A percentile compares a stretch with the other conserved stretches of the same genome.
Evolutionary conservation across 495 filamentous ascomycete species (phyloP).

Genomic region (Hyaloscypha finlandica): DNA sequence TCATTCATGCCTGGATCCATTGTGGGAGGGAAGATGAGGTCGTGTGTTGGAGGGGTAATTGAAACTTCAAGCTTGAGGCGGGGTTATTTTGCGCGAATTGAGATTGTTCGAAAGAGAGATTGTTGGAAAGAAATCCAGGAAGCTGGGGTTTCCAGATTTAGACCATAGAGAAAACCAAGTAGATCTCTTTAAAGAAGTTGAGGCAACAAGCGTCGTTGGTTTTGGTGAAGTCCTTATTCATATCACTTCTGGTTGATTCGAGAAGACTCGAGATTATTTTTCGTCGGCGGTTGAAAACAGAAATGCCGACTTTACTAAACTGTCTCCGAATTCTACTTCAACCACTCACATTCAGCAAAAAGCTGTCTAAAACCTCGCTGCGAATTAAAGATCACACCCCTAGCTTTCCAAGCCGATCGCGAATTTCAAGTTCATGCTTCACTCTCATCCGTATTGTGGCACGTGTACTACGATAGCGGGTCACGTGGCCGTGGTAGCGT

Average conservation of each 20-base stretch:
- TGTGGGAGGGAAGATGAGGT: constrained; percentile 4
- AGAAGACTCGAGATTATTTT: background rate
- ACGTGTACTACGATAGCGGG: too few relatives aligned
- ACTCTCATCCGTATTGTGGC: too few relatives aligned
- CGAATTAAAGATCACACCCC: too few relatives aligned
- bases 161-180: background rate
- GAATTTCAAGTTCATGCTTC: too few relatives aligned
- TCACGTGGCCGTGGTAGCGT: too few relatives aligned
- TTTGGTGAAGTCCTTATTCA: background rate
- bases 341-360: too few relatives aligned
- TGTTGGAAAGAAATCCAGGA: background rate
- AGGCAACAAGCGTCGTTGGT: background rate
- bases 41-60: constrained; percentile 20
- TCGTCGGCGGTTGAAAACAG: too few relatives aligned
- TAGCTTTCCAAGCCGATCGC: too few relatives aligned
- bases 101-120: background rate
- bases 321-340: too few relatives aligned
- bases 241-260: background rate
- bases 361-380: too few relatives aligned
- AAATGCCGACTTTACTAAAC: too few relatives aligned
- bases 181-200: background rate
- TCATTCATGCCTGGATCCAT: constrained; percentile 51
- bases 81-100: background rate
- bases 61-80: background rate
- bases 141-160: background rate